Conservation (phyloP, 345 rosid species). For the Camelina neglecta region DNA sequence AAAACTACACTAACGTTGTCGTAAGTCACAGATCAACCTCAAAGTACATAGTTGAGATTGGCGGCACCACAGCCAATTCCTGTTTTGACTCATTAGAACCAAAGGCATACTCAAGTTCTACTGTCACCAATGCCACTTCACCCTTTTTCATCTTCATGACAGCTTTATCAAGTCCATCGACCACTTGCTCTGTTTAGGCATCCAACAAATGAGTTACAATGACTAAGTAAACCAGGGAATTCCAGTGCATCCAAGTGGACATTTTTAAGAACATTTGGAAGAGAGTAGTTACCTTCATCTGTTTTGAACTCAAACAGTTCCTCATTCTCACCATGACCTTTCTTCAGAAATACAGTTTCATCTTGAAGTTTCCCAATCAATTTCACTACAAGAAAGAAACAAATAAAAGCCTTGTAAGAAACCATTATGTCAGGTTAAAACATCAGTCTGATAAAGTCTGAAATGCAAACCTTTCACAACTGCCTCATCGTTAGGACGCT, state of each 20-base stretch:
- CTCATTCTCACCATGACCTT: conserved; percentile 72
- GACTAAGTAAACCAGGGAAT: neutral
- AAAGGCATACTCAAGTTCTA: conserved; percentile 85
- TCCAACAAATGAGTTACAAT: neutral
- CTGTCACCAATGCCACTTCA: conserved; percentile 72
- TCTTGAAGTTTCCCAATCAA: conserved; percentile 80
- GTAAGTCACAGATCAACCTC: conserved; percentile 78
- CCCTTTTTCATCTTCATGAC: conserved; percentile 87
- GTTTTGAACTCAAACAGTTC: conserved; percentile 78
- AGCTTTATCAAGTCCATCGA: conserved; percentile 91
- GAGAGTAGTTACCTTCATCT: conserved; percentile 69
- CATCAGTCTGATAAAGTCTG: no score
- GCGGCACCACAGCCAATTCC: conserved; percentile 74
- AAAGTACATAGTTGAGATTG: conserved; percentile 71
- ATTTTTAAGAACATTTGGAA: neutral
- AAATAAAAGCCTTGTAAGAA: conserved; percentile 2
- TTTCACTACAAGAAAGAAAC: conserved; percentile 61
- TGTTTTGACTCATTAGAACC: conserved; percentile 72
- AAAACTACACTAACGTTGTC: conserved; percentile 60
- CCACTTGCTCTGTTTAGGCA: conserved; percentile 71
- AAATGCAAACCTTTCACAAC: no score
- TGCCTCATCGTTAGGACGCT: no score
- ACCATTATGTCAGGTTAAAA: neutral
- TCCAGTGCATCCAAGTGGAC: neutral
- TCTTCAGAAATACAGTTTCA: conserved; percentile 77